Base-by-base conservation (phyloP, 352 stramenopile genomes). In the Stephanocyclus meneghinianus region DNA sequence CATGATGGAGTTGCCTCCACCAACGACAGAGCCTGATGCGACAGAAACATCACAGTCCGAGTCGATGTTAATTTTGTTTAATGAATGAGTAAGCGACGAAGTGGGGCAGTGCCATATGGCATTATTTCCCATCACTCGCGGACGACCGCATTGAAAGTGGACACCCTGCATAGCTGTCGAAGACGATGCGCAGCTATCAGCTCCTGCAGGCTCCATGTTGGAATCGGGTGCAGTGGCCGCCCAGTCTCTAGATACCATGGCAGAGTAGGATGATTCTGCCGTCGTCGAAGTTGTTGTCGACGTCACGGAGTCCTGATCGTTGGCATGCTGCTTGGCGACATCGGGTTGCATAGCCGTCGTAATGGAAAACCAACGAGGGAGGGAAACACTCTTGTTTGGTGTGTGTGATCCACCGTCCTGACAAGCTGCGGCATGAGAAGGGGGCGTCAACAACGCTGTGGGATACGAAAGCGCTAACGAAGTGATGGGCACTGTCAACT, bases 1-100 rank as follows among this genome's bases (percentile, higher is more conserved):
- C 44, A 70, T 63, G 57, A 67, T 70, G 11, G 57, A 63, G 42
- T 74, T 56, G 5, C 56, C 56, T 37, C 61, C 29, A 10, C 45
- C 57, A 5, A 75, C 37, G 42, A 75, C 57, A 29, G 59, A 76
- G 32, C 53, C 73, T 37, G 75, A 82, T 18, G 67, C 62, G 1
- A 77, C 35, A 5, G 75, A 82, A 30, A 60, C 64, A 26, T 82
- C 75, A 53, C 75, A 76, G 56, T 82, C 75, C 10, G 75, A 82
- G 37, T 82, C 75, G 21, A 82, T 82, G 18, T 77, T 82, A 51
- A 82, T 77, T 59, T 61, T 53, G 73, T 82, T 74, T 18, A 82
- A 44, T 44, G 68, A 67, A 57, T 76, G 51, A n/a, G 67, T 40
- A 16, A 82, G 61, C 9, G 67, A 76, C 3, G 74, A 81, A 45